Evolutionary conservation across 352 stramenopile species (phyloP), one percentile per base, ranked within the genome.

Genomic region (Globisporangium radiosum): DNA sequence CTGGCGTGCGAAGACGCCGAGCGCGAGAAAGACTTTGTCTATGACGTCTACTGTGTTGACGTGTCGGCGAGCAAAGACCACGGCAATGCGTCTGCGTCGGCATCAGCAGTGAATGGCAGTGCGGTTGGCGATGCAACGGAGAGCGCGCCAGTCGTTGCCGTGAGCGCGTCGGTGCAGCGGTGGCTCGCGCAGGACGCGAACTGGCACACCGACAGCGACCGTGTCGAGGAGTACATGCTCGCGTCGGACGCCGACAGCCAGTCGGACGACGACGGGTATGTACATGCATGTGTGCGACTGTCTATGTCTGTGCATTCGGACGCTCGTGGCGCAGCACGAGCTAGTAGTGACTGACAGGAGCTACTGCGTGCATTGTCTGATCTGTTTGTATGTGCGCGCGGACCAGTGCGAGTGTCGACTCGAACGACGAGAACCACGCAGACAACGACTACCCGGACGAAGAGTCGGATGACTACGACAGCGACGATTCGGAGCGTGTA

Each of bases 391-490:
- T 52, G 11, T 51, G 5, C 8, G 33, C 17, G 49, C 25, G 45
- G 14, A 14, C 49, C 68, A 5, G 3, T 38, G 52, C 25, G 40
- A 90, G 82, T 52, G 76, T 87, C 48, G 82, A 94, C 57, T 94
- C 85, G 38, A 94, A 94, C 54, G 82, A 94, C 44, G 85, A 94
- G 50, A 83, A 87, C 64, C 75, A 92, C 39, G 71, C 59, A 11
- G 73, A 75, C 38, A 94, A 94, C 56, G 85, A 94, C 60, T 94
- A 94, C 59, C 85, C 85, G 7, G 85, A 94, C 52, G 85, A 94
- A 72, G 83, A 90, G 64, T 87, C 76, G 14, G 59, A 59, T 7
- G 69, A 38, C 17, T 75, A 59, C 0, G 65, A 76, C 14, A 77
- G 68, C n/a, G 63, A 66, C 25, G 66, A 72, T 47, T 75, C 66